These are phyloP conservation scores for Eustoma russellianum DNA, from an alignment of 257 asterid species.

Conservation along the genomic window DNA sequence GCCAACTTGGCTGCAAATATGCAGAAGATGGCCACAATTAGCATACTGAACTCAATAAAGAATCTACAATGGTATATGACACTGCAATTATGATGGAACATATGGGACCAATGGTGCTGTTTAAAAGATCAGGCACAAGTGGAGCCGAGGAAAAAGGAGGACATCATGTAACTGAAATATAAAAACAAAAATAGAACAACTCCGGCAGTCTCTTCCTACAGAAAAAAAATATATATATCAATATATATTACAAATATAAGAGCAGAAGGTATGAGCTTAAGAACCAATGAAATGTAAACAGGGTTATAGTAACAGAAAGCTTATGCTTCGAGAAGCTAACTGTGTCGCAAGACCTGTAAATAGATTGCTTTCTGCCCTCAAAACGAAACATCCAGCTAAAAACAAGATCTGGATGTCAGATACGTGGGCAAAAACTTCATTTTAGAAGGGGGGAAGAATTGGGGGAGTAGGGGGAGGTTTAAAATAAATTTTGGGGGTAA, in stretches of 20 bases:
- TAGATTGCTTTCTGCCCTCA: conserved; percentile 34
- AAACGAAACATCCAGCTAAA: conserved; percentile 44
- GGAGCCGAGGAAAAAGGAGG: too few relatives aligned
- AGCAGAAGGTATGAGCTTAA: too few relatives aligned
- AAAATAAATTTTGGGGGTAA: too few relatives aligned
- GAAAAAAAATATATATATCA: too few relatives aligned
- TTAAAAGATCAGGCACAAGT: background rate
- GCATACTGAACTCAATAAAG: background rate
- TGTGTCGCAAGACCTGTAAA: conserved; percentile 61
- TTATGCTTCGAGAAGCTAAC: conserved; percentile 7
- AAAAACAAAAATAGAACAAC: too few relatives aligned
- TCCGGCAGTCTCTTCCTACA: too few relatives aligned
- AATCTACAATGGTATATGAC: background rate
- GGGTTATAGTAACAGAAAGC: conserved; percentile 24
- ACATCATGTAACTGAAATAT: too few relatives aligned
- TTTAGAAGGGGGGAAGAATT: too few relatives aligned
- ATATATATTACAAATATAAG: too few relatives aligned
- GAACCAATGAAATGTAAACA: conserved; percentile 10
- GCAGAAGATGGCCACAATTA: background rate
- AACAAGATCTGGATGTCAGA: conserved; percentile 36
- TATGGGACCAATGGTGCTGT: background rate
- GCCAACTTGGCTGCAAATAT: conserved; percentile 41
- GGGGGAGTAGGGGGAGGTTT: background rate
- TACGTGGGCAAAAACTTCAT: conserved; percentile 27
- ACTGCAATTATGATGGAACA: too few relatives aligned